Conservation (phyloP, 2,329 filamentous ascomycete genomes). For the Ophiostoma novo-ulmi region DNA sequence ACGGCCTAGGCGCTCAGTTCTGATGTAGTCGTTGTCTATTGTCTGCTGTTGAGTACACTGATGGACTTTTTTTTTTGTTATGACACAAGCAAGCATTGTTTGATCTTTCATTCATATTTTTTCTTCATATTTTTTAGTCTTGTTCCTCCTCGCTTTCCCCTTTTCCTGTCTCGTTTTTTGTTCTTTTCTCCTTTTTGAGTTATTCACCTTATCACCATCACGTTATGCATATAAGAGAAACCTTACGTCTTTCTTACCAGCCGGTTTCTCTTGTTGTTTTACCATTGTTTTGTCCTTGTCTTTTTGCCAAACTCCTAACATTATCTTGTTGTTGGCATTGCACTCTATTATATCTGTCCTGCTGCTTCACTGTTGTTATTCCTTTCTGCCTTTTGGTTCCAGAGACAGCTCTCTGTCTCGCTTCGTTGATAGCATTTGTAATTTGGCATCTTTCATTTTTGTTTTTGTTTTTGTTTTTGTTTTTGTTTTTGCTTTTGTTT, state of each 20-base stretch:
- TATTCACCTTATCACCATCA: not conserved
- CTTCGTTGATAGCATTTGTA: slow-evolving; percentile 13
- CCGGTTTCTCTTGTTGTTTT: too few species aligned
- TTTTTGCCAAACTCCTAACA: slow-evolving; percentile 12
- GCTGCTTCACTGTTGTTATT: not conserved
- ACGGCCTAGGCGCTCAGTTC: slow-evolving; percentile 85
- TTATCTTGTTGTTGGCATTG: not conserved
- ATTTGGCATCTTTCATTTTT: not conserved
- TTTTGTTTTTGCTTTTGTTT: not conserved
- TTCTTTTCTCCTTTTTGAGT: too few species aligned
- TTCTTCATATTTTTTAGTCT: not conserved
- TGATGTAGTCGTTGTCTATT: slow-evolving; percentile 35
- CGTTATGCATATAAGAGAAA: slow-evolving; percentile 4
- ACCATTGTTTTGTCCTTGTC: slow-evolving; percentile 2
- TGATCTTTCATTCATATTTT: not conserved
- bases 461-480: not conserved
- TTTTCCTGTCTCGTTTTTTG: not conserved
- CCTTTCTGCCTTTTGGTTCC: not conserved
- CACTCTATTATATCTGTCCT: not conserved
- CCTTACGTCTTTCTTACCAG: not conserved
- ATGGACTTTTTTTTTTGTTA: not conserved
- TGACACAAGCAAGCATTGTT: slow-evolving; percentile 19
- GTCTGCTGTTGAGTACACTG: not conserved
- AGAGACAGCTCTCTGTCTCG: not conserved
- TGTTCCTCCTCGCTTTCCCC: not conserved